Percentiles rank a stretch among this genome's conserved stretches.
These are phyloP conservation scores for Lipomyces yamadae DNA, from an alignment of 805 yeast species.

Conservation along the genomic window DNA sequence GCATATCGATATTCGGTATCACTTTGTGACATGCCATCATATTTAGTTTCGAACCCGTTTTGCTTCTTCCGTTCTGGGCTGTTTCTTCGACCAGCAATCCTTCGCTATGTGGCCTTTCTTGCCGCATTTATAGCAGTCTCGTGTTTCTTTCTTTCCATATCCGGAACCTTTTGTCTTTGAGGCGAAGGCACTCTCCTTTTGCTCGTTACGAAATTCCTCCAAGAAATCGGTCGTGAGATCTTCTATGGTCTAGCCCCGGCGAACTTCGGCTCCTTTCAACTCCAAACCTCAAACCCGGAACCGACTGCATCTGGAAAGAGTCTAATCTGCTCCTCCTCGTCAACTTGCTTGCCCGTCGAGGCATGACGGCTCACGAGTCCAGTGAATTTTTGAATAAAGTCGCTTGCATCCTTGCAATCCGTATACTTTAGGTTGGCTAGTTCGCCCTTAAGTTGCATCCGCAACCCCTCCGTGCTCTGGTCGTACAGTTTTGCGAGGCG, in stretches of 20 bases:
- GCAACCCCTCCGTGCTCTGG: neutral
- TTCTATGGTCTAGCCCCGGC: neutral
- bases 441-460: neutral
- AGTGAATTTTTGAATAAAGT: neutral
- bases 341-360: neutral
- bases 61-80: too few species aligned
- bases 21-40: too few species aligned
- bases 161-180: too few species aligned
- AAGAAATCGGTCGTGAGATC: too few species aligned
- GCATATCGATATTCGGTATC: too few species aligned
- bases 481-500: neutral
- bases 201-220: too few species aligned
- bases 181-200: neutral
- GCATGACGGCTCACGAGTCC: neutral
- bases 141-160: conserved; percentile 34
- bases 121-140: too few species aligned
- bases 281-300: neutral
- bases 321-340: neutral
- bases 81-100: neutral
- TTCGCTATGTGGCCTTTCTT: too few species aligned
- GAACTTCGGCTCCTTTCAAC: too few species aligned
- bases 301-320: neutral
- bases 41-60: too few species aligned
- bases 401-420: neutral
- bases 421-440: neutral